Evolutionary conservation across 176 grass and related monocot species (phyloP).

Genomic region (Coix lacrymajobi): DNA sequence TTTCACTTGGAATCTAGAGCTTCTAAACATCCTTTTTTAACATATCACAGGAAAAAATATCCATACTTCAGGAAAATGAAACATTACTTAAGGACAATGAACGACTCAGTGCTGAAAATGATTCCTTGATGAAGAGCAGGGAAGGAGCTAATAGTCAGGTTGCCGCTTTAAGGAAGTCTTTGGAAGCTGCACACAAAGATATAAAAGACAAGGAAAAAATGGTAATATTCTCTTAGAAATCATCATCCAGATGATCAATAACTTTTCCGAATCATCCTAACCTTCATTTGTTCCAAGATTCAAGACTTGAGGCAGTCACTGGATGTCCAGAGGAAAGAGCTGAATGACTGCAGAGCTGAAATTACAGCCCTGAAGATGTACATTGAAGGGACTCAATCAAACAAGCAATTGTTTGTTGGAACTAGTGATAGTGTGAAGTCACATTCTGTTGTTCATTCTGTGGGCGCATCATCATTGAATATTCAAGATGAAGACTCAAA

Average conservation of each 20-base stretch:
- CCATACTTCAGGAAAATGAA: slow-evolving; percentile 81
- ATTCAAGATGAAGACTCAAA: slow-evolving; percentile 39
- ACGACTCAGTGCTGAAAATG: slow-evolving; percentile 65
- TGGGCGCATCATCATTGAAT: slow-evolving; percentile 25
- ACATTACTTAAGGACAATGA: slow-evolving; percentile 68
- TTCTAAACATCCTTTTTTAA: background rate
- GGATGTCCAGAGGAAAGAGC: slow-evolving; percentile 73
- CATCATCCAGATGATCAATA: slow-evolving; percentile 1
- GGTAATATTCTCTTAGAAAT: slow-evolving; percentile 44
- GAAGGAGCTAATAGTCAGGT: slow-evolving; percentile 65
- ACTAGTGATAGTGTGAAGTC: slow-evolving; percentile 11
- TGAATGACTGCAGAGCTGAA: slow-evolving; percentile 95
- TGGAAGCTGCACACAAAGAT: slow-evolving; percentile 74
- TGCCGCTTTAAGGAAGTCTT: slow-evolving; percentile 55
- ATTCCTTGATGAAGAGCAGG: slow-evolving; percentile 53
- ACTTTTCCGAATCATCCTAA: slow-evolving; percentile 34
- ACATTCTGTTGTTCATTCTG: slow-evolving; percentile 36
- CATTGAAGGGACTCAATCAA: slow-evolving; percentile 77
- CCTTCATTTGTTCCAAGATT: slow-evolving; percentile 55
- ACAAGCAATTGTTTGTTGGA: slow-evolving; percentile 44
- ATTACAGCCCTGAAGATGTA: slow-evolving; percentile 97
- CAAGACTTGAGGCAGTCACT: slow-evolving; percentile 79
- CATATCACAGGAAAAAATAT: slow-evolving; percentile 77
- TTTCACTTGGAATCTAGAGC: background rate
- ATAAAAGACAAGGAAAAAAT: slow-evolving; percentile 83